Percentiles rank a stretch among this genome's conserved stretches.
Evolutionary conservation across 2,329 filamentous ascomycete species (phyloP).

Genomic region (Fusarium continuum): DNA sequence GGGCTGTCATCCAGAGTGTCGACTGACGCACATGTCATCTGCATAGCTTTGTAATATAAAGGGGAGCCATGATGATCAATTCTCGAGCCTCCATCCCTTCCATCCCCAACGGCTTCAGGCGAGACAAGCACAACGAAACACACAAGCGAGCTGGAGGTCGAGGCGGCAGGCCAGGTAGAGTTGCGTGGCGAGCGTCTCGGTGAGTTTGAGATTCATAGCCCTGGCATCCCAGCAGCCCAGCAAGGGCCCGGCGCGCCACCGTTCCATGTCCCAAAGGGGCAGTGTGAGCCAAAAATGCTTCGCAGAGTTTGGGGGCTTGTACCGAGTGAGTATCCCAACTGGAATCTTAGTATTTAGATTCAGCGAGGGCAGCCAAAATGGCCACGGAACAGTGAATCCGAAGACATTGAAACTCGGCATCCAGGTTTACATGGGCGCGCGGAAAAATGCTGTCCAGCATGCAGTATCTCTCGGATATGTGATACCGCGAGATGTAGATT

Average conservation of each 20-base stretch:
- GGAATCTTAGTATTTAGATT: conserved; percentile 11
- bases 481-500: conserved; percentile 28
- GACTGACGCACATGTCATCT: conserved; percentile 35
- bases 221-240: conserved; percentile 22
- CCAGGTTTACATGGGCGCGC: conserved; percentile 28
- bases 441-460: conserved; percentile 22
- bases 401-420: conserved; percentile 17
- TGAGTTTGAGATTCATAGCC: conserved; percentile 35
- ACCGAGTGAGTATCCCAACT: background rate
- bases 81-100: conserved; percentile 11
- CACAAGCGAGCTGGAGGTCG: conserved; percentile 7
- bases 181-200: conserved; percentile 34
- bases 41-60: conserved; percentile 12
- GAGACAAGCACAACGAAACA: conserved; percentile 28
- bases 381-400: conserved; percentile 31
- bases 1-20: conserved; percentile 7
- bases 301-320: conserved; percentile 20
- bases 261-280: conserved; percentile 23
- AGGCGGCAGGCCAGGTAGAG: background rate
- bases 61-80: conserved; percentile 26
- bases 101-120: conserved; percentile 23
- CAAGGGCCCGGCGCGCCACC: conserved; percentile 33
- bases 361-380: conserved; percentile 6
- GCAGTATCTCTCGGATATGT: conserved; percentile 21
- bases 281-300: conserved; percentile 23